A percentile compares a stretch with the other conserved stretches of the same genome.
Evolutionary conservation across 306 rosid species (phyloP).

Genomic region (Morella rubra): DNA sequence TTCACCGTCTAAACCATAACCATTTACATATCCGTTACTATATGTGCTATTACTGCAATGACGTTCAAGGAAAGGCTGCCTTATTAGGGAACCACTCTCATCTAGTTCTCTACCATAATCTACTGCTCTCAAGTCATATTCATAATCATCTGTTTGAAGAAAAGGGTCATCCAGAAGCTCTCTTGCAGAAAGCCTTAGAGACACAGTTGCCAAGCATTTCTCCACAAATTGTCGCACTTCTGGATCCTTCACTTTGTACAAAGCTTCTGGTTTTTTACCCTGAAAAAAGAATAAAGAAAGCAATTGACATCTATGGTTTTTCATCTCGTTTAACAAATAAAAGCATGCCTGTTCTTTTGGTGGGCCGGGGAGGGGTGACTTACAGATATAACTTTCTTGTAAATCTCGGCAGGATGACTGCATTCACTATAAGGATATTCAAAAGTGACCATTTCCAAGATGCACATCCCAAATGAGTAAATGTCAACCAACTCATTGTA

Average conservation of each 20-base stretch:
- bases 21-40: conserved; percentile 50
- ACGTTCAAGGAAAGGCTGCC: conserved; percentile 50
- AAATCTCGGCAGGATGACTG: conserved; percentile 90
- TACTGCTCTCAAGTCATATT: conserved; percentile 45
- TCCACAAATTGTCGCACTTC: conserved; percentile 78
- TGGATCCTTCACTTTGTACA: conserved; percentile 81
- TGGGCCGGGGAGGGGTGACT: conserved; percentile 41
- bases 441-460: conserved; percentile 92
- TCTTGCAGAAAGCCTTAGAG: conserved; percentile 75
- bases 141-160: conserved; percentile 62
- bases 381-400: conserved; percentile 95
- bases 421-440: conserved; percentile 98
- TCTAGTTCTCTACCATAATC: conserved; percentile 38
- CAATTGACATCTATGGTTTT: conserved; percentile 24
- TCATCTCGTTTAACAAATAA: conserved; percentile 15
- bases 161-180: conserved; percentile 87
- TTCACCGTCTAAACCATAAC: conserved; percentile 40
- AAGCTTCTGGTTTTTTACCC: conserved; percentile 91
- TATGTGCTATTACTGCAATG: conserved; percentile 41
- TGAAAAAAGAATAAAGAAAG: conserved; percentile 27
- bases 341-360: neutral
- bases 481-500: conserved; percentile 93
- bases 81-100: conserved; percentile 38
- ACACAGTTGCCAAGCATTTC: conserved; percentile 83
- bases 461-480: conserved; percentile 95